phyloP scores from a whole-genome alignment of 2,329 filamentous ascomycete species.

The Arthrocladium fulminans region DNA sequence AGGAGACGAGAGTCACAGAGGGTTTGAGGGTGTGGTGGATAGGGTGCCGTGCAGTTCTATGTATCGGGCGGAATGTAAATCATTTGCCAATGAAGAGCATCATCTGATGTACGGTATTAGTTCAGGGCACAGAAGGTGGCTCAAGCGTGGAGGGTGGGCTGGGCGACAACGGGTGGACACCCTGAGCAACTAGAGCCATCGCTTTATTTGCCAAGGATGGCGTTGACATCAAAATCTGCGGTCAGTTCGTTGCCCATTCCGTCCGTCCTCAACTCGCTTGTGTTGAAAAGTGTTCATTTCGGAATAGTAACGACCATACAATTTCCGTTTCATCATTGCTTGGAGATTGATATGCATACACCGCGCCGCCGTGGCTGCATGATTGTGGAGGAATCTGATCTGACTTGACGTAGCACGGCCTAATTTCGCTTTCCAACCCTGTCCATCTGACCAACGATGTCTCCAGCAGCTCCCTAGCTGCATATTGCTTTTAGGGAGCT shows the following conservation, averaged over 20 bases:
- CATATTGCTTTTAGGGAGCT: background rate
- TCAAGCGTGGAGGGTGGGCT: background rate
- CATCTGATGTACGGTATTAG: constrained; percentile 5
- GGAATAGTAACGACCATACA: background rate
- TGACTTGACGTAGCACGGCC: constrained; percentile 3
- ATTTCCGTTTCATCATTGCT: background rate
- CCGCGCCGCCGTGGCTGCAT: background rate
- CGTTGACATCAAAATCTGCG: background rate
- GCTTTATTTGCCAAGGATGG: no score
- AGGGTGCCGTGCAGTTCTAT: background rate
- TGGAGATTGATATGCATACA: constrained; percentile 3
- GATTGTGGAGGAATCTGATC: background rate
- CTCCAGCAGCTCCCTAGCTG: background rate
- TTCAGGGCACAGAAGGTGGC: background rate
- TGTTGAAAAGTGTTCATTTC: background rate
- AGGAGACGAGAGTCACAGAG: background rate
- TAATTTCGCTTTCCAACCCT: background rate
- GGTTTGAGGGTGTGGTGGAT: background rate
- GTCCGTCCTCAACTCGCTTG: background rate
- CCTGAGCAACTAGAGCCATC: background rate
- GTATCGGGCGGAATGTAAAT: background rate
- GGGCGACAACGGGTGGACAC: background rate
- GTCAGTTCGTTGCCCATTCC: background rate
- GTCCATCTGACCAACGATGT: background rate
- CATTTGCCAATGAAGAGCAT: background rate